Percentiles rank a stretch among this genome's conserved stretches.
These are phyloP conservation scores for Talaromyces sp. DNA, from an alignment of 2,329 filamentous ascomycete species.

Conservation along the genomic window DNA sequence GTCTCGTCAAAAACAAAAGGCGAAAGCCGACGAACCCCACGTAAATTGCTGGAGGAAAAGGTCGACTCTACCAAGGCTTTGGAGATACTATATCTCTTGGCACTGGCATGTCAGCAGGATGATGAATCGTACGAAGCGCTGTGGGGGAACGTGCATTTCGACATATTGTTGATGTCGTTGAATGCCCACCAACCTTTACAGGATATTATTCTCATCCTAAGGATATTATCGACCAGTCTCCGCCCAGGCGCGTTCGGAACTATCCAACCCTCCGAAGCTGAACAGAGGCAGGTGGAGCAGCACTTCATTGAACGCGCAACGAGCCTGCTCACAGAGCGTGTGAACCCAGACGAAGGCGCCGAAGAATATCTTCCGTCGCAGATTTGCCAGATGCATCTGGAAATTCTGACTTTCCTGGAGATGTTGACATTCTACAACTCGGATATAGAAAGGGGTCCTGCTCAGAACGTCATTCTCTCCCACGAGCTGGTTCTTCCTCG, in stretches of 20 bases:
- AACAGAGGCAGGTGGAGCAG: slow-evolving; percentile 37
- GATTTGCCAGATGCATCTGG: slow-evolving; percentile 38
- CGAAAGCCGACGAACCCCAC: slow-evolving; percentile 35
- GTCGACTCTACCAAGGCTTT: slow-evolving; percentile 53
- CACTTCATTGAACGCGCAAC: slow-evolving; percentile 54
- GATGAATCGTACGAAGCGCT: slow-evolving; percentile 42
- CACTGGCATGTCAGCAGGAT: slow-evolving; percentile 41
- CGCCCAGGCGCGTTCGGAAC: slow-evolving; percentile 51
- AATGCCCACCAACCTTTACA: slow-evolving; percentile 52
- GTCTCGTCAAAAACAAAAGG: slow-evolving; percentile 35
- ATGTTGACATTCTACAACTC: slow-evolving; percentile 38
- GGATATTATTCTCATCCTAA: slow-evolving; percentile 51
- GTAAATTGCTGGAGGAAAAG: slow-evolving; percentile 38
- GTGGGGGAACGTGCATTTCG: slow-evolving; percentile 53
- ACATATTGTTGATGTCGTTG: slow-evolving; percentile 56
- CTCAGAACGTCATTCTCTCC: slow-evolving; percentile 58
- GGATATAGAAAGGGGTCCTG: slow-evolving; percentile 57
- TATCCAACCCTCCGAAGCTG: slow-evolving; percentile 36
- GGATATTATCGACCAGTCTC: slow-evolving; percentile 52
- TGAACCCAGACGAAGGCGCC: slow-evolving; percentile 40
- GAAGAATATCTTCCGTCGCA: slow-evolving; percentile 33
- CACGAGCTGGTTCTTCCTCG: slow-evolving; percentile 68
- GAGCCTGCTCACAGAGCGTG: slow-evolving; percentile 52
- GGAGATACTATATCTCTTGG: slow-evolving; percentile 49
- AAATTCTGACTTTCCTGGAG: slow-evolving; percentile 40